Evolutionary conservation across 2,329 filamentous ascomycete species (phyloP).

Genomic region (Coniosporium uncinatum): DNA sequence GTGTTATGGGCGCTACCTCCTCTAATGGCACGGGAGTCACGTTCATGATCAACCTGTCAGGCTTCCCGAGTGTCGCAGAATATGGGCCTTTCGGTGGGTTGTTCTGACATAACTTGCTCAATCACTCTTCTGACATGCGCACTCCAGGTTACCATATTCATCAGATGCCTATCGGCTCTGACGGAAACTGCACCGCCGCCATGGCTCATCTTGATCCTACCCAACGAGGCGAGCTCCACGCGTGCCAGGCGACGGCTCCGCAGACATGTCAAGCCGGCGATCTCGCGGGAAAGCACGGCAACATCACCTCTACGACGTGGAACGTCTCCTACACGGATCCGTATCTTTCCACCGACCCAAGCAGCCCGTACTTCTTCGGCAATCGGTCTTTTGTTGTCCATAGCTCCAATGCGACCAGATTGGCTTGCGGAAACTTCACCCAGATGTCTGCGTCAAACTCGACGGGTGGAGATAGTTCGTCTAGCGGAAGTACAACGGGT

Average conservation of each 20-base stretch:
- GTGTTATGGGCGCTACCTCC: slow-evolving; percentile 13
- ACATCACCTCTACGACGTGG: slow-evolving; percentile 21
- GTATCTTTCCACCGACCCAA: slow-evolving; percentile 49
- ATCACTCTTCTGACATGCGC: not conserved
- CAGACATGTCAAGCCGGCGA: slow-evolving; percentile 73
- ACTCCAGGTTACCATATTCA: slow-evolving; percentile 62
- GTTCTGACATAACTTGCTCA: not conserved
- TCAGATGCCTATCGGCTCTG: slow-evolving; percentile 51
- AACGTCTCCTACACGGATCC: slow-evolving; percentile 45
- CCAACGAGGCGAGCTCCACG: slow-evolving; percentile 52
- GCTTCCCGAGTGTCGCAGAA: slow-evolving; percentile 37
- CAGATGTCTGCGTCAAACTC: too few relatives aligned
- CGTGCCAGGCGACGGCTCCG: slow-evolving; percentile 52
- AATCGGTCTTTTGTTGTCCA: slow-evolving; percentile 62
- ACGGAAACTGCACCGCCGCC: slow-evolving; percentile 68
- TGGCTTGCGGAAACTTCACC: slow-evolving; percentile 13
- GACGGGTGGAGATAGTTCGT: too few relatives aligned
- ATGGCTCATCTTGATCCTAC: slow-evolving; percentile 68
- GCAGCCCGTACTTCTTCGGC: slow-evolving; percentile 53
- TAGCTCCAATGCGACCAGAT: slow-evolving; percentile 11
- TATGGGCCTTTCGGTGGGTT: slow-evolving; percentile 21
- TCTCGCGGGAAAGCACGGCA: slow-evolving; percentile 68
- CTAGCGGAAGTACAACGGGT: too few relatives aligned
- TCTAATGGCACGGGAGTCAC: slow-evolving; percentile 29
- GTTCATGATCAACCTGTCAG: slow-evolving; percentile 30